These are phyloP conservation scores for Berberis thunbergii DNA, from an alignment of 164 flowering plant species.

Conservation along the genomic window DNA sequence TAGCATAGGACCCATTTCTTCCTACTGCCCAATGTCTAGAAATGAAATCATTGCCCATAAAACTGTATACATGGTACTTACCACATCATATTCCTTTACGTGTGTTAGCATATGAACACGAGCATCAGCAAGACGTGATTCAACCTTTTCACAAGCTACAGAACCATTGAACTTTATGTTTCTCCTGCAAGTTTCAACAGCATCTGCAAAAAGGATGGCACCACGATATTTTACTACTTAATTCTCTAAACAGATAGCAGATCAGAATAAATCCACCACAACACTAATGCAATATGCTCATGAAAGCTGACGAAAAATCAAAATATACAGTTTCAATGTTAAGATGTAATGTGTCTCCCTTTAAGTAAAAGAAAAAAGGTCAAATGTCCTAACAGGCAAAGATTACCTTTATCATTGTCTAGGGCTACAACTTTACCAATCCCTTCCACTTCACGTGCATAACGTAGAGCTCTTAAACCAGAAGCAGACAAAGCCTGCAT, in stretches of 20 bases:
- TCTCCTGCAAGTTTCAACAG: slow-evolving; percentile 89
- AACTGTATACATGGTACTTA: slow-evolving; percentile 19
- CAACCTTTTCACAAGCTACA: slow-evolving; percentile 75
- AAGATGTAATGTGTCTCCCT: no score
- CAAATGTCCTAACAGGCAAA: not conserved
- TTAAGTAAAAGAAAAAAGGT: not conserved
- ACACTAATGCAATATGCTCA: not conserved
- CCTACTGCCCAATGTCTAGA: not conserved
- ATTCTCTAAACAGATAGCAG: not conserved
- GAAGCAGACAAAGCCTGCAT: slow-evolving; percentile 91
- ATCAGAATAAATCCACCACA: not conserved
- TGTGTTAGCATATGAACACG: slow-evolving; percentile 91
- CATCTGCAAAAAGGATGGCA: slow-evolving; percentile 32
- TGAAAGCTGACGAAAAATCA: no score
- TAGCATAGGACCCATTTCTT: not conserved
- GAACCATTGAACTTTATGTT: slow-evolving; percentile 96
- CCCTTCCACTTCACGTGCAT: slow-evolving; percentile 95
- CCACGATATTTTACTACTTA: not conserved
- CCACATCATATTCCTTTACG: slow-evolving; percentile 96
- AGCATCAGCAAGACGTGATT: slow-evolving; percentile 86
- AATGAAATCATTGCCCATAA: not conserved
- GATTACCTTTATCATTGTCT: slow-evolving; percentile 85
- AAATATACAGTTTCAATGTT: no score
- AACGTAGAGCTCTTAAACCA: slow-evolving; percentile 88
- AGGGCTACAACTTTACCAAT: slow-evolving; percentile 87